These are phyloP conservation scores for Aureobasidium melanogenum DNA, from an alignment of 2,329 filamentous ascomycete species.

Conservation along the genomic window DNA sequence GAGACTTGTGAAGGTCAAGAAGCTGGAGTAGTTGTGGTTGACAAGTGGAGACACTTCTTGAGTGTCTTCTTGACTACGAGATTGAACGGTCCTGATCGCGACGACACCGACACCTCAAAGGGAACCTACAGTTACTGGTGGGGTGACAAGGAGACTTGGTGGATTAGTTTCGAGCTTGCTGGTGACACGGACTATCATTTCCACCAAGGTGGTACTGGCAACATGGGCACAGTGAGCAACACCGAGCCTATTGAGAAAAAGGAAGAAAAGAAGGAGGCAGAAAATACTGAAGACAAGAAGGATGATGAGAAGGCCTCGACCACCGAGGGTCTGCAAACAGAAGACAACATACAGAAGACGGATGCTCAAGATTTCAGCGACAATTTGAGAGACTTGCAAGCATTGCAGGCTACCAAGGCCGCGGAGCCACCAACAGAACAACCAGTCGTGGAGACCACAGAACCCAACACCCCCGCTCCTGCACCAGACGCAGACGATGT, in stretches of 20 bases:
- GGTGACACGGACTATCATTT: conserved; percentile 36
- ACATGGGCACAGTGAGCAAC: conserved; percentile 25
- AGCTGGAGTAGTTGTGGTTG: conserved; percentile 38
- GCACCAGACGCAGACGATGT: neutral
- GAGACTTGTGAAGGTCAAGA: conserved; percentile 35
- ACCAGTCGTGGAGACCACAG: neutral
- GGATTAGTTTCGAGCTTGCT: conserved; percentile 40
- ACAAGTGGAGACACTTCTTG: conserved; percentile 40
- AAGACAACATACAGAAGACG: neutral
- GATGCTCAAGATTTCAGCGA: neutral
- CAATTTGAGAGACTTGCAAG: neutral
- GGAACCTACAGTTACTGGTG: conserved; percentile 24
- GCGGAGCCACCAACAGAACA: neutral
- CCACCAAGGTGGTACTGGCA: conserved; percentile 32
- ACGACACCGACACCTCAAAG: conserved; percentile 29
- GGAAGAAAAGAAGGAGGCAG: neutral
- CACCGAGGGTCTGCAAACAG: neutral
- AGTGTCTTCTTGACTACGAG: conserved; percentile 33
- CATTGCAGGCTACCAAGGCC: neutral
- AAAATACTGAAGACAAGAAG: neutral
- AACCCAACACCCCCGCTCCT: neutral
- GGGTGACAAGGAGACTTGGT: conserved; percentile 44
- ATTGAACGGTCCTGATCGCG: conserved; percentile 38
- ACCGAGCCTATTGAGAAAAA: neutral
- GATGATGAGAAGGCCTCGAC: neutral